Evolutionary conservation across 2,329 filamentous ascomycete species (phyloP), one percentile per base, ranked within the genome.

Genomic region (Dactylellina sp.): DNA sequence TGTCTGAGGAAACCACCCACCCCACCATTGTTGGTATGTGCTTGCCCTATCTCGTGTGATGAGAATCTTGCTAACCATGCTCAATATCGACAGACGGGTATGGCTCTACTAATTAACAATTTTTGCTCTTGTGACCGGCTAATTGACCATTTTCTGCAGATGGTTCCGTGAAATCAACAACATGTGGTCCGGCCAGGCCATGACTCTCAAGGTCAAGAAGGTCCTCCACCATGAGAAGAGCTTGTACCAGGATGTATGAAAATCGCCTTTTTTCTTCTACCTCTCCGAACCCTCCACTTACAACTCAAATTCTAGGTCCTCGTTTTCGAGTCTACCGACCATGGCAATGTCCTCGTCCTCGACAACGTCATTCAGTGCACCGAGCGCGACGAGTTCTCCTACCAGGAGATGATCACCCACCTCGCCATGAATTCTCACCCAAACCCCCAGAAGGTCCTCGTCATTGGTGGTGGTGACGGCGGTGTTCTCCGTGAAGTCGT

Each of bases 321-420:
- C 80, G 92, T 98, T 86, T 99, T 99, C 86, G 91, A 99, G 87
- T 97, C 92, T 79, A 96, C 90, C 85, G 89, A 98, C 87, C 91
- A 98, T 83, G 95, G 95, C 83, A 96, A 89, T 81, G 94, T 98
- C 75, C 87, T 99, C 71, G 94, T 99, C 76, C 89, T 99, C 78
- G 95, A 99, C 87, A 98, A 98, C 82, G 95, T 97, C 82, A 97
- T 99, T 83, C 95, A 99, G 85, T 93, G 89, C 88, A 98, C 95
- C 79, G 95, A 99, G 88, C 90, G 94, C 78, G 93, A 99, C 81
- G 95, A 99, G 86, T 99, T 98, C 87, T 92, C 93, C 79, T 97
- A 97, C 89, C 95, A 99, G 87, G 95, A 99, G 88, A 99, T 99
- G 95, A 99, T 99, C 84, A 93, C 94, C 79, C 93, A 99, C 84